Evolutionary conservation across 2,329 filamentous ascomycete genomes (phyloP), one percentile per base, ranked within the genome.

Genomic region (Apiospora aurea): DNA sequence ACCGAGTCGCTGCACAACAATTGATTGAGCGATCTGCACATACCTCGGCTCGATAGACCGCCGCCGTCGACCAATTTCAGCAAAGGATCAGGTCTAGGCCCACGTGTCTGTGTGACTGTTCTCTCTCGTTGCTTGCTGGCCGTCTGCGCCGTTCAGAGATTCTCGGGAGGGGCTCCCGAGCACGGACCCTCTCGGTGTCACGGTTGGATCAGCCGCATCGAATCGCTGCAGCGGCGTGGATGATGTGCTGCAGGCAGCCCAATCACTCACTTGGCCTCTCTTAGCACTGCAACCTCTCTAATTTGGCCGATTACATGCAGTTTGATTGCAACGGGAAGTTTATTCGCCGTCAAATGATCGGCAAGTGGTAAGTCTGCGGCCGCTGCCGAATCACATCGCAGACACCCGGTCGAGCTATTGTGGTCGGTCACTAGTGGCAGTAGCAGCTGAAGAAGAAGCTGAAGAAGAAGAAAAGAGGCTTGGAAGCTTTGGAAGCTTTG

Each of bases 401-500:
- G 49, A 13, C 24, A n/a, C n/a, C n/a, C 4, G 49, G n/a, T 13
- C 24, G n/a, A 51, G 6, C 8, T 10, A 49, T n/a, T 49, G 46
- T 49, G 18, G 8, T 49, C n/a, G 46, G 46, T 43, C 46, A n/a
- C 6, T 49, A n/a, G 46, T 21, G 21, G 46, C 49, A 47, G 18
- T 26, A 26, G 24, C 49, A 11, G 49, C 24, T 16, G 24, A 26
- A 29, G 24, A 34, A 57, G 24, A 57, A 29, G 26, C 26, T 29
- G 26, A 29, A 57, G 51, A 29, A 57, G n/a, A 16, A 10, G 14
- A 5, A 16, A 34, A 34, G 7, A 61, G 16, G 16, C 14, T 61
- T n/a, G 53, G 53, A 34, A 61, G 53, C 53, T 61, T 61, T 61
- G 16, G 53, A 61, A 61, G 53, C 29, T 61, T 38, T 38, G 16